Base-by-base conservation (phyloP, 371 early-diverging fungal species). In the Syncephalastrum monosporum region DNA sequence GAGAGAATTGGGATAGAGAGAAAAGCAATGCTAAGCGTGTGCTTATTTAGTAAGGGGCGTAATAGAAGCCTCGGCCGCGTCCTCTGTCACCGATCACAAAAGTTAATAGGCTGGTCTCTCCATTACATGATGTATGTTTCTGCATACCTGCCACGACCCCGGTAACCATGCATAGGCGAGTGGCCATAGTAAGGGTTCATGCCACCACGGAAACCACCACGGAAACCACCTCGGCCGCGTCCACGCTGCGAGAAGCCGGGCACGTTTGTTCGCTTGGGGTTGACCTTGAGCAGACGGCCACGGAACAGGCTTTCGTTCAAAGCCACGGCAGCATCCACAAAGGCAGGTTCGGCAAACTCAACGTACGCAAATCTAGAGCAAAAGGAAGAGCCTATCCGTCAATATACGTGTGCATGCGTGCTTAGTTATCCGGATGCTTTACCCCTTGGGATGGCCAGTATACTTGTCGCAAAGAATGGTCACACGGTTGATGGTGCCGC, bases 381-480 rank as follows among this genome's bases (percentile, higher is more conserved):
- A 59, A 56, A 42, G 60, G 21, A 52, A 10, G 48, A 43, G 1
- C 4, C 50, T 5, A 23, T 52, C 42, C 6, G n/a, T 52, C 43
- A 21, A 21, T 21, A 48, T n/a, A 17, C 24, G 41, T 50, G 25
- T 47, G 15, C 41, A 43, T 53, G 17, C n/a, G n/a, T 48, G 4
- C 10, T 15, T 21, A 2, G 21, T 3, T 19, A 14, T 16, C 17
- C 45, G n/a, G 4, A 17, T 16, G 3, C 51, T 51, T 54, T 82
- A 91, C 72, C 99, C 99, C 69, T 97, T 98, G 46, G 99, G 99
- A 65, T 94, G 94, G 5, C 96, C 96, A 14, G 94, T 95, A 67
- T 77, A 93, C 72, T 95, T 95, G 74, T 98, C 94, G 67, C 93
- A 92, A 38, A 94, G 71, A 65, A 97, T 97, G 13, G 98, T 97